Evolutionary conservation across 768 basidiomycete species (phyloP).

Genomic region (Pholiota molesta): DNA sequence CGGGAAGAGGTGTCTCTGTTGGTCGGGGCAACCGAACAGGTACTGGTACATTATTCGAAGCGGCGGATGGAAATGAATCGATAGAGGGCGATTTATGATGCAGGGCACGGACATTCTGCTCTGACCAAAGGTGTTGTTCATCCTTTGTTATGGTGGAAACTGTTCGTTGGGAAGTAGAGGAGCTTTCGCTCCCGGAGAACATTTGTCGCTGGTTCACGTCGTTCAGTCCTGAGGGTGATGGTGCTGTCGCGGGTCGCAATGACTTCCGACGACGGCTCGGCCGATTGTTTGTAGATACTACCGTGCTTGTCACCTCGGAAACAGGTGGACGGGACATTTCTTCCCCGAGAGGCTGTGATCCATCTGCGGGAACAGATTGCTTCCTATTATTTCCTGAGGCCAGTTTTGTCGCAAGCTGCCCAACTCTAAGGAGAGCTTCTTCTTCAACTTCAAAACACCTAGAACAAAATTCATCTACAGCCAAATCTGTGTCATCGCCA

Average conservation of each 20-base stretch:
- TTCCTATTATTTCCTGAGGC: conserved; percentile 23
- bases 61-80: conserved; percentile 51
- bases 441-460: conserved; percentile 75
- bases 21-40: conserved; percentile 19
- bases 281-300: conserved; percentile 17
- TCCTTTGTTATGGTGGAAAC: conserved; percentile 19
- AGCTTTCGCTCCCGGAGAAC: conserved; percentile 24
- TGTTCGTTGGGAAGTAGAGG: conserved; percentile 1
- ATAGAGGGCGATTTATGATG: conserved; percentile 58
- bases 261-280: conserved; percentile 26
- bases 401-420: conserved; percentile 52
- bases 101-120: conserved; percentile 24
- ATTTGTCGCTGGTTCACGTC: conserved; percentile 23
- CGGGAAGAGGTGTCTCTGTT: conserved; percentile 25
- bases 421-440: conserved; percentile 66
- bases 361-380: conserved; percentile 16
- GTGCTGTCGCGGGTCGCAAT: conserved; percentile 51
- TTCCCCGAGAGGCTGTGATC: conserved; percentile 3
- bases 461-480: conserved; percentile 58
- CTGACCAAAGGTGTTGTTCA: conserved; percentile 19
- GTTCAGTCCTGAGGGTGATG: conserved; percentile 17
- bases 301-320: conserved; percentile 16
- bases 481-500: conserved; percentile 38
- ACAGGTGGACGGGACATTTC: conserved; percentile 12
- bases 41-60: conserved; percentile 18